A percentile compares a stretch with the other conserved stretches of the same genome.
phyloP scores from a whole-genome alignment of 331 rosid species.

The Malus hybrid region DNA sequence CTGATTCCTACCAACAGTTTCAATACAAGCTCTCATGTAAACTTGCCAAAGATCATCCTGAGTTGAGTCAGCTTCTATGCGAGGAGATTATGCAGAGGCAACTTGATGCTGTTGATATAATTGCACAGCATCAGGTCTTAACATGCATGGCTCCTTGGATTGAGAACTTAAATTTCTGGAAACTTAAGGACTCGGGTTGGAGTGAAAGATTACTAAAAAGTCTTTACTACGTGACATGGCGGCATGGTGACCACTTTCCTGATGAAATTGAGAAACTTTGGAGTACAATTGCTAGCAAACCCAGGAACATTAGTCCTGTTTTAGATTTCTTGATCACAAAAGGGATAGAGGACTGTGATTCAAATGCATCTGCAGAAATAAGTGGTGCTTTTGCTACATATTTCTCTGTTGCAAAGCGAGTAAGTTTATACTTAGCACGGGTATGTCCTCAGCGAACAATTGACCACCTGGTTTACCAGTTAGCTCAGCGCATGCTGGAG shows the following conservation, averaged over 20 bases:
- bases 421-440: constrained; percentile 90
- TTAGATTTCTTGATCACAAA: constrained; percentile 95
- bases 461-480: constrained; percentile 93
- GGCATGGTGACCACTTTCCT: constrained; percentile 97
- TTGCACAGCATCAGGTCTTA: constrained; percentile 99
- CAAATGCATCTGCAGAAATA: constrained; percentile 97
- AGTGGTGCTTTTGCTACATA: constrained; percentile 99
- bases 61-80: constrained; percentile 94
- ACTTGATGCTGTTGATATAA: constrained; percentile 98
- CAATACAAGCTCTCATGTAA: constrained; percentile 97
- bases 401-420: constrained; percentile 96
- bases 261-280: constrained; percentile 99
- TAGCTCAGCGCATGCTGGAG: constrained; percentile 92
- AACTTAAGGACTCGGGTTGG: constrained; percentile 97
- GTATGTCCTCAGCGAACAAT: constrained; percentile 98
- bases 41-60: constrained; percentile 98
- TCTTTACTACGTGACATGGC: constrained; percentile 94
- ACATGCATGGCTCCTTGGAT: constrained; percentile 99
- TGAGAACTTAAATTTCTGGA: constrained; percentile 96
- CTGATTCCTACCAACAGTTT: constrained; percentile 98
- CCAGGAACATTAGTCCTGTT: constrained; percentile 93
- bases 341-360: constrained; percentile 99
- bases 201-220: constrained; percentile 91
- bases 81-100: constrained; percentile 99
- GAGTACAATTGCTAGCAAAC: constrained; percentile 99